phyloP scores from a whole-genome alignment of 129 eudicot genomes.

The Rutidosis leptorrhynchoides region DNA sequence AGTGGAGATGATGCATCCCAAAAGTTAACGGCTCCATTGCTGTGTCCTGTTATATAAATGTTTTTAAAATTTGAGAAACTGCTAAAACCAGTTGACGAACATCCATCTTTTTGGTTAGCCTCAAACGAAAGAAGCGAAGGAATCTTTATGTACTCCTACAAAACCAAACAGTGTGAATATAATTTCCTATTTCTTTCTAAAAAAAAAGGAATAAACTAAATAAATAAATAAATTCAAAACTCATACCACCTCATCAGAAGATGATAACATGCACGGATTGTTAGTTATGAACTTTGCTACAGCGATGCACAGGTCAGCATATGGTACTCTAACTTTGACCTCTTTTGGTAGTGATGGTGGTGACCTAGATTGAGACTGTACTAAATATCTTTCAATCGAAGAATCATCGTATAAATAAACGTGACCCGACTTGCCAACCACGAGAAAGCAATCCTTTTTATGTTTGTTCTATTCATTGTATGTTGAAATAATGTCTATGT shows the following conservation, averaged over 20 bases:
- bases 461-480: slow-evolving; percentile 60
- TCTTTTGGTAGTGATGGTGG: slow-evolving; percentile 90
- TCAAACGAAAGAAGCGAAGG: slow-evolving; percentile 65
- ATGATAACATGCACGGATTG: slow-evolving; percentile 46
- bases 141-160: slow-evolving; percentile 52
- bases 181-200: neutral
- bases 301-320: slow-evolving; percentile 60
- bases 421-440: slow-evolving; percentile 74
- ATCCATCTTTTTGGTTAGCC: slow-evolving; percentile 53
- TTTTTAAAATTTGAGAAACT: slow-evolving; percentile 71
- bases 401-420: slow-evolving; percentile 66
- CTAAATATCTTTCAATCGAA: slow-evolving; percentile 65
- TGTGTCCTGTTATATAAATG: slow-evolving; percentile 83
- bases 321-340: slow-evolving; percentile 61
- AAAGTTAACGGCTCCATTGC: slow-evolving; percentile 73
- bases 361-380: slow-evolving; percentile 65
- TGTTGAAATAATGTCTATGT: slow-evolving; percentile 62
- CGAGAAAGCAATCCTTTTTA: slow-evolving; percentile 52
- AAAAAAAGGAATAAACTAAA: neutral
- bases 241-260: slow-evolving; percentile 59
- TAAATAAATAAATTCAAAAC: neutral
- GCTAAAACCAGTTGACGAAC: slow-evolving; percentile 38
- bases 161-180: slow-evolving; percentile 22
- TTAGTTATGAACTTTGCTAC: slow-evolving; percentile 61
- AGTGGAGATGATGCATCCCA: slow-evolving; percentile 89